Percentiles rank a stretch among this genome's conserved stretches.
phyloP scores from a whole-genome alignment of 2,329 filamentous ascomycete species.

The Tolypocladium cylindrosporum region DNA sequence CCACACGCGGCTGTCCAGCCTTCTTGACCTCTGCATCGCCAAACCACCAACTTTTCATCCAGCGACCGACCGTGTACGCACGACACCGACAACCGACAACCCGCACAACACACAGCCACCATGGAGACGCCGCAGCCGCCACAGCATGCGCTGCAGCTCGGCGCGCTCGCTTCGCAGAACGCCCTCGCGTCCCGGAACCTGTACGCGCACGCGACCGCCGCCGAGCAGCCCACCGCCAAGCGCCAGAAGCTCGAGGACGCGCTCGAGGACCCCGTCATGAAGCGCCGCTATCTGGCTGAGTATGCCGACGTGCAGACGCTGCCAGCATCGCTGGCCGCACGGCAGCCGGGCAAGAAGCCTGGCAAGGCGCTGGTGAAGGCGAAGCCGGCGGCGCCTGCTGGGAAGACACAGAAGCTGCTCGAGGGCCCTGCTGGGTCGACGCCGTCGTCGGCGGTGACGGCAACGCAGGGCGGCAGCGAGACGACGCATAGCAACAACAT shows the following conservation, averaged over 20 bases:
- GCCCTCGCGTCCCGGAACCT: slow-evolving; percentile 20
- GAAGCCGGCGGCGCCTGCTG: slow-evolving; percentile 17
- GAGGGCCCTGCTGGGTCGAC: slow-evolving; percentile 27
- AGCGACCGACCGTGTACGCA: not conserved
- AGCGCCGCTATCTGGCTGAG: slow-evolving; percentile 54
- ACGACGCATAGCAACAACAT: slow-evolving; percentile 14
- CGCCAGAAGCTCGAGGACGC: slow-evolving; percentile 27
- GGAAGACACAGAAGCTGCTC: slow-evolving; percentile 26
- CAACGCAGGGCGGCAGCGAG: slow-evolving; percentile 7
- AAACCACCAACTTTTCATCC: slow-evolving; percentile 11
- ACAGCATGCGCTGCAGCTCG: slow-evolving; percentile 22
- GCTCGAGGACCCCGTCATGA: slow-evolving; percentile 21
- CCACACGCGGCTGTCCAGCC: slow-evolving; percentile 20
- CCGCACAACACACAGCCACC: slow-evolving; percentile 3
- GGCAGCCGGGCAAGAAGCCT: slow-evolving; percentile 48
- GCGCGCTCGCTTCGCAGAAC: slow-evolving; percentile 24
- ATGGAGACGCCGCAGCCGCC: slow-evolving; percentile 24
- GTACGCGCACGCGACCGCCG: slow-evolving; percentile 15
- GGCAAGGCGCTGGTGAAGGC: slow-evolving; percentile 16
- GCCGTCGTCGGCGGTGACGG: slow-evolving; percentile 22
- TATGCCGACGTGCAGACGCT: slow-evolving; percentile 71
- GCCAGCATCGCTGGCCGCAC: slow-evolving; percentile 67
- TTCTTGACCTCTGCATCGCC: slow-evolving; percentile 3
- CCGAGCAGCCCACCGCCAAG: slow-evolving; percentile 19
- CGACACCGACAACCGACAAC: not conserved